Conservation (phyloP, 345 rosid genomes). For the Acer saccharum region DNA sequence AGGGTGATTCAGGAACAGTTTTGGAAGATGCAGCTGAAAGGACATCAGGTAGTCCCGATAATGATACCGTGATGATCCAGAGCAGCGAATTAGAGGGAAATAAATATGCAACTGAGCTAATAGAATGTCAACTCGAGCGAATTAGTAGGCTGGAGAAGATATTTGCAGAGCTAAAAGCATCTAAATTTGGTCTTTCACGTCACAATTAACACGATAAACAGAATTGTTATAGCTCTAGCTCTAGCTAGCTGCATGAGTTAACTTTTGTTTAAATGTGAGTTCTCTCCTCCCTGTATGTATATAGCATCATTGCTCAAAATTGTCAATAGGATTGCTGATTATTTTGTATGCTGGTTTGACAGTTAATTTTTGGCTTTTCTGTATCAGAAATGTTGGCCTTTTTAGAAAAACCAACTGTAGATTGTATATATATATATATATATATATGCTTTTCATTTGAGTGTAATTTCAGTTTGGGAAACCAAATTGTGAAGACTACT, state of each 20-base stretch:
- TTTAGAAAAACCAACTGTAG: too few species aligned
- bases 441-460: too few species aligned
- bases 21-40: neutral
- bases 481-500: too few species aligned
- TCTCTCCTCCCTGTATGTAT: neutral
- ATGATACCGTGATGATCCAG: neutral
- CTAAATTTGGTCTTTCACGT: neutral
- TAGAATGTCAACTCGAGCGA: neutral
- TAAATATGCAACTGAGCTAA: neutral
- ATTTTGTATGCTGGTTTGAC: neutral
- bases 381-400: neutral
- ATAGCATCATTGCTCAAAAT: too few species aligned
- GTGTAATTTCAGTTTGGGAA: too few species aligned
- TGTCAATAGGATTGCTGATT: neutral
- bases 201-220: neutral
- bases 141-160: neutral
- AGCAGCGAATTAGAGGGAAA: neutral
- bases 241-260: neutral
- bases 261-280: neutral
- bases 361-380: too few species aligned
- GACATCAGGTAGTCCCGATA: neutral
- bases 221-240: neutral
- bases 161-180: constrained; percentile 6
- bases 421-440: too few species aligned
- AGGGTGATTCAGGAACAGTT: neutral